A percentile compares a stretch with the other conserved stretches of the same genome.
These are phyloP conservation scores for Crithidia acanthocephali DNA, from an alignment of 208 protist genomes.

Conservation along the genomic window DNA sequence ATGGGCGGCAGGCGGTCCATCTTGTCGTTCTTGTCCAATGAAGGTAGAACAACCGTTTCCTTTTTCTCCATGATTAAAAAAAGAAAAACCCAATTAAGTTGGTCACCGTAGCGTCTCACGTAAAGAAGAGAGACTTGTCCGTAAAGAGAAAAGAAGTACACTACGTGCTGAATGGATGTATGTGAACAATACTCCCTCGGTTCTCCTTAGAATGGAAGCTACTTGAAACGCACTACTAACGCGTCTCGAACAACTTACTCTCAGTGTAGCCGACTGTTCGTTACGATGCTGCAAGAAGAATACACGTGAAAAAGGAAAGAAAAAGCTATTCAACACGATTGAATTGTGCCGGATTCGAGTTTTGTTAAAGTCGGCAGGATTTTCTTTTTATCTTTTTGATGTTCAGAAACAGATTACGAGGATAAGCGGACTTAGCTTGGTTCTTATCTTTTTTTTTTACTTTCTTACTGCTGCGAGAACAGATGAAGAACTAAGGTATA, in stretches of 20 bases:
- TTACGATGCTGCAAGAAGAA: no score
- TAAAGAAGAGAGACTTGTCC: neutral
- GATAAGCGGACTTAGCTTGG: neutral
- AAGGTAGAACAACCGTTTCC: neutral
- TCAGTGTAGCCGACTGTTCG: no score
- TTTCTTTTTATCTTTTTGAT: no score
- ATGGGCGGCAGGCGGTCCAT: conserved; percentile 11
- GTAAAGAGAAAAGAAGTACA: neutral
- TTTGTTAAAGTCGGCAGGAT: no score
- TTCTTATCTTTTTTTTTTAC: neutral
- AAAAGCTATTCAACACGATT: no score
- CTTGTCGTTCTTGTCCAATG: conserved; percentile 6
- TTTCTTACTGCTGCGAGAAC: neutral
- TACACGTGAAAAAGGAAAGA: no score
- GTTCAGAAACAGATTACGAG: neutral
- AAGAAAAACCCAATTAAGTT: neutral
- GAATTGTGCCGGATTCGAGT: no score
- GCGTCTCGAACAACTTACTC: no score
- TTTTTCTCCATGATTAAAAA: neutral
- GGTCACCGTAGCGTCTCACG: no score
- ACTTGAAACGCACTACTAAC: no score
- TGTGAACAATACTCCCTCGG: no score
- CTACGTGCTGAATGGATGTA: neutral
- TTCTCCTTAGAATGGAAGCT: no score
- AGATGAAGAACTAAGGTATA: neutral